phyloP scores from a whole-genome alignment of 805 yeast species.

The Wickerhamiella azymoides region DNA sequence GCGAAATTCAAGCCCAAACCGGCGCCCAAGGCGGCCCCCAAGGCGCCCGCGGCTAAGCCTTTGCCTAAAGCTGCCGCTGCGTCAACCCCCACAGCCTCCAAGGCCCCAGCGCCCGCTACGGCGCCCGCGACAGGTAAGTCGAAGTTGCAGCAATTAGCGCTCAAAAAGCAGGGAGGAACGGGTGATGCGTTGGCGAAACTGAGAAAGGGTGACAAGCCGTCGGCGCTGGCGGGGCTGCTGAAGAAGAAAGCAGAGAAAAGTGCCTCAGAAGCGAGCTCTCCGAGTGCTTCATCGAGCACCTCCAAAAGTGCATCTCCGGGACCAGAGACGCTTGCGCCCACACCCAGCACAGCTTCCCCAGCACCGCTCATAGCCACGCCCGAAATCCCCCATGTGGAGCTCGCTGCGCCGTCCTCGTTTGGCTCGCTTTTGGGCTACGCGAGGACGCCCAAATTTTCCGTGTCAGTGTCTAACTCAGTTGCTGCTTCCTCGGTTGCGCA shows the following conservation, averaged over 20 bases:
- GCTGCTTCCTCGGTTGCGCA: slow-evolving; percentile 16
- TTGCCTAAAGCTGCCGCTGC: too few species aligned
- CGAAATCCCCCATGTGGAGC: neutral
- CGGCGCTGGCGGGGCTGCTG: slow-evolving; percentile 8
- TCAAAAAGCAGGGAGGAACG: slow-evolving; percentile 3
- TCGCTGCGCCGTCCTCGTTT: slow-evolving; percentile 8
- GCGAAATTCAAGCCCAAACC: slow-evolving; percentile 10
- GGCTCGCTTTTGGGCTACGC: slow-evolving; percentile 8
- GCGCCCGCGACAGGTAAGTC: slow-evolving; percentile 17
- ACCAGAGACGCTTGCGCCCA: neutral
- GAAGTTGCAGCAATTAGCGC: slow-evolving; percentile 8
- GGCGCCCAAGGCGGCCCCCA: slow-evolving; percentile 6
- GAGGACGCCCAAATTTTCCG: neutral
- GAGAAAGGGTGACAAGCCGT: neutral
- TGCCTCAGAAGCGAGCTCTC: neutral
- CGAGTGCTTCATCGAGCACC: neutral
- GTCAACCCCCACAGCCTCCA: too few species aligned
- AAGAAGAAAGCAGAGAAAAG: neutral
- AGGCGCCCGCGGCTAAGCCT: slow-evolving; percentile 4
- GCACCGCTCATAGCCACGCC: too few species aligned
- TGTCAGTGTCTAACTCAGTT: slow-evolving; percentile 15
- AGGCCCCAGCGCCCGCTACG: neutral
- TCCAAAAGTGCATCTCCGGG: neutral
- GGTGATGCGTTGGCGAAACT: slow-evolving; percentile 2
- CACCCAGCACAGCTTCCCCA: too few species aligned